phyloP scores from a whole-genome alignment of 75 land plant species.

The Pseudotsuga menziesii region DNA sequence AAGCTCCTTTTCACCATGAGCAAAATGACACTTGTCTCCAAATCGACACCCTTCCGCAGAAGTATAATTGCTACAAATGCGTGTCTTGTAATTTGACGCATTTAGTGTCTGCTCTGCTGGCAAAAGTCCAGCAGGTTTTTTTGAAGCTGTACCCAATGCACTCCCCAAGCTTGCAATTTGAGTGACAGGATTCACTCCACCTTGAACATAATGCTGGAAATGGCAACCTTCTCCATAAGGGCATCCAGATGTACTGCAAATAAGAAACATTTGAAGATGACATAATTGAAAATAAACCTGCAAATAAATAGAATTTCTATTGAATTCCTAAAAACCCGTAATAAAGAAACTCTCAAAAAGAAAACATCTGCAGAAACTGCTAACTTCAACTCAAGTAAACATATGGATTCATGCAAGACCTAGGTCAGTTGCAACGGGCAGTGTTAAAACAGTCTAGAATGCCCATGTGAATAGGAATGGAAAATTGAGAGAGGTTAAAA shows the following conservation, averaged over 20 bases:
- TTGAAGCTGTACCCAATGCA: conserved; percentile 15
- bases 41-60: conserved; percentile 71
- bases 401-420: neutral
- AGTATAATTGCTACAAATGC: conserved; percentile 53
- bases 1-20: conserved; percentile 77
- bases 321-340: neutral
- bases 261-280: neutral
- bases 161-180: conserved; percentile 31
- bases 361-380: neutral
- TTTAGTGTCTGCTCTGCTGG: conserved; percentile 24
- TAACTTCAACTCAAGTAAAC: neutral
- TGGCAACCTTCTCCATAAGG: conserved; percentile 96
- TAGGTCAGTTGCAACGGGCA: no score
- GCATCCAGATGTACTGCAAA: conserved; percentile 86
- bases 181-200: conserved; percentile 51
- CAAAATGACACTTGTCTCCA: conserved; percentile 82
- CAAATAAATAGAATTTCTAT: neutral
- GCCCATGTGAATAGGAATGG: no score
- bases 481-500: no score
- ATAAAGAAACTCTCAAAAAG: neutral
- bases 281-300: neutral
- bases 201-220: conserved; percentile 84
- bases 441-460: no score
- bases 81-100: conserved; percentile 42
- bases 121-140: conserved; percentile 16